Conservation (phyloP, 768 basidiomycete genomes). For the Cyclocybe cylindracea region DNA sequence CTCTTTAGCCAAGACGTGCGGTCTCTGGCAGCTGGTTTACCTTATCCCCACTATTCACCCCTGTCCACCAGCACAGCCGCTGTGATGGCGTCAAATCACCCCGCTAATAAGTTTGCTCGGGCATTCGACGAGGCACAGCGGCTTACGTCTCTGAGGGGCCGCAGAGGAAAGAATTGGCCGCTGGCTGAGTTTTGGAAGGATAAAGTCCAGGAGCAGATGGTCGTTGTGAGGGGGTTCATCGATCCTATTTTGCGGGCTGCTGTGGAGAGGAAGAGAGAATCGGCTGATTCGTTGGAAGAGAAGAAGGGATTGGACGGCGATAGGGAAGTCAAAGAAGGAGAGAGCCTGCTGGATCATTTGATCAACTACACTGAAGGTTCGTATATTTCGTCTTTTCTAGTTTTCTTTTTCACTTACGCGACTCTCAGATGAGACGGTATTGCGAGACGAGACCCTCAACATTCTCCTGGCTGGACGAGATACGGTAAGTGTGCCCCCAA, state of each 20-base stretch:
- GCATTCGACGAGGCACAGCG: slow-evolving; percentile 54
- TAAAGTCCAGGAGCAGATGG: slow-evolving; percentile 43
- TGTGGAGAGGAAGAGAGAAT: slow-evolving; percentile 35
- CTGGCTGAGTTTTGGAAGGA: slow-evolving; percentile 54
- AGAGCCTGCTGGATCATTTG: slow-evolving; percentile 52
- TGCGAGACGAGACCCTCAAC: slow-evolving; percentile 49
- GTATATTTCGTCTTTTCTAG: slow-evolving; percentile 2
- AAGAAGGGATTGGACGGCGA: slow-evolving; percentile 21
- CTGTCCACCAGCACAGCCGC: slow-evolving; percentile 13
- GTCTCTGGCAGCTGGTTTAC: slow-evolving; percentile 47
- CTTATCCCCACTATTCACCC: slow-evolving; percentile 42
- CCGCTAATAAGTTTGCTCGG: slow-evolving; percentile 41
- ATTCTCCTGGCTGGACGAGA: slow-evolving; percentile 58
- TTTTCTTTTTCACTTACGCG: background rate
- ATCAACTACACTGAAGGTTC: slow-evolving; percentile 55
- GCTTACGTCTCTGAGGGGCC: slow-evolving; percentile 35
- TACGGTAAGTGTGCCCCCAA: slow-evolving; percentile 30
- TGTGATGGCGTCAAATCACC: slow-evolving; percentile 20
- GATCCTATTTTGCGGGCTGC: slow-evolving; percentile 54
- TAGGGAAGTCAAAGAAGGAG: slow-evolving; percentile 39
- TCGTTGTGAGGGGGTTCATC: slow-evolving; percentile 49
- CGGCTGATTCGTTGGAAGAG: slow-evolving; percentile 14
- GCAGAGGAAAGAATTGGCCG: slow-evolving; percentile 49
- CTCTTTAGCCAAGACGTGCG: slow-evolving; percentile 51
- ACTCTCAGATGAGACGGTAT: slow-evolving; percentile 35